A percentile compares a stretch with the other conserved stretches of the same genome.
These are phyloP conservation scores for Hamamelis virginiana DNA, from an alignment of 164 flowering plant genomes.

Conservation along the genomic window DNA sequence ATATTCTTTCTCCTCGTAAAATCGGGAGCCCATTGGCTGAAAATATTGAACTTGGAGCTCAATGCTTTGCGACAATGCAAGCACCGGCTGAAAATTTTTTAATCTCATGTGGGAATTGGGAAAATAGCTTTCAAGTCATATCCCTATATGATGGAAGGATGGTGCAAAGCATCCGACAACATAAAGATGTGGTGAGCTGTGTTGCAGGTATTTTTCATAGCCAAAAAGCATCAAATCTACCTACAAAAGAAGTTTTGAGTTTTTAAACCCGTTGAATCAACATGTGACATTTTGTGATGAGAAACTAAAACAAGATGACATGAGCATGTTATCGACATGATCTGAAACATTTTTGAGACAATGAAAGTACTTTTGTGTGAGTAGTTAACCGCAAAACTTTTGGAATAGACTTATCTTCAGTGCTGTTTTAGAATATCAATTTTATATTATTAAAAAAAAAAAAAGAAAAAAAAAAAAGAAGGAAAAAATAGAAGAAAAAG, in stretches of 20 bases:
- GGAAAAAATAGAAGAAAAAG: too few relatives aligned
- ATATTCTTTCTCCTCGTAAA: slow-evolving; percentile 78
- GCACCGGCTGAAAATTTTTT: slow-evolving; percentile 76
- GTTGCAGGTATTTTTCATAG: slow-evolving; percentile 65
- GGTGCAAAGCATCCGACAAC: slow-evolving; percentile 91
- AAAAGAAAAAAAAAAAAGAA: too few relatives aligned
- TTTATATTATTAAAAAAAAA: too few relatives aligned
- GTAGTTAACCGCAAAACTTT: background rate
- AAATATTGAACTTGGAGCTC: slow-evolving; percentile 78
- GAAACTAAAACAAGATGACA: background rate
- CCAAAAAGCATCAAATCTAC: background rate
- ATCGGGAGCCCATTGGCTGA: slow-evolving; percentile 87
- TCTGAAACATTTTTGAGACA: background rate
- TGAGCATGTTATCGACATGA: too few relatives aligned
- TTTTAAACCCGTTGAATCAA: background rate
- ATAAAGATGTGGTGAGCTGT: slow-evolving; percentile 94
- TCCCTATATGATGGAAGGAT: slow-evolving; percentile 83
- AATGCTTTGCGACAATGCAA: slow-evolving; percentile 79
- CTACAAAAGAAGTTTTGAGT: background rate
- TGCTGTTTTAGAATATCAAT: background rate
- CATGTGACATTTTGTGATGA: background rate
- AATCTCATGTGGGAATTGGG: slow-evolving; percentile 95
- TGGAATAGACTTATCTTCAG: background rate
- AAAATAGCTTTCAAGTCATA: slow-evolving; percentile 89
- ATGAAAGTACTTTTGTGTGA: background rate